phyloP scores from a whole-genome alignment of 2,329 filamentous ascomycete genomes.

The Daldinia eschscholtzii region DNA sequence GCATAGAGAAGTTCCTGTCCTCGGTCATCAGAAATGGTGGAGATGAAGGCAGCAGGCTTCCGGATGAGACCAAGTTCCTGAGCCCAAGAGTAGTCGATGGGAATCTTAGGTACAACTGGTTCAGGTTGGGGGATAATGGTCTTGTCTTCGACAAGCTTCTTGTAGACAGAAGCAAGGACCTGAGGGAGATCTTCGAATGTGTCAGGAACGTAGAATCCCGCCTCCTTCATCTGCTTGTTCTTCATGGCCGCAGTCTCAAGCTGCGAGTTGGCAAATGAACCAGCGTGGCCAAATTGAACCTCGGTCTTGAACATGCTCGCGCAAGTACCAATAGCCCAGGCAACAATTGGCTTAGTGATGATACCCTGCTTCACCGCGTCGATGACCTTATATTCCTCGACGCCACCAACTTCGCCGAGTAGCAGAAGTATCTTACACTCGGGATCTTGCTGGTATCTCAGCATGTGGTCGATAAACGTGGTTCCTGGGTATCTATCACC shows the following conservation, averaged over 20 bases:
- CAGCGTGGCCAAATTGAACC: conserved; percentile 99
- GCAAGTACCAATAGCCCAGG: conserved; percentile 99
- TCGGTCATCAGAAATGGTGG: conserved; percentile 99
- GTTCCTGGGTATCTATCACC: conserved; percentile 99
- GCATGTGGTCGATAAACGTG: conserved; percentile 98
- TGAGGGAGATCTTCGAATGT: conserved; percentile 96
- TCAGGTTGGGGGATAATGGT: conserved; percentile 88
- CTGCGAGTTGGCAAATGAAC: conserved; percentile 98
- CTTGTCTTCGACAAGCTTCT: conserved; percentile 86
- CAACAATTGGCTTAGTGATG: conserved; percentile 98
- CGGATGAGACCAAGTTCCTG: conserved; percentile 99
- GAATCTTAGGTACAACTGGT: conserved; percentile 97
- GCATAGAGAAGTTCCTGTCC: conserved; percentile 98
- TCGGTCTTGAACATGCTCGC: conserved; percentile 99
- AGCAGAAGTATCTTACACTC: conserved; percentile 97
- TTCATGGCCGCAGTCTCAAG: conserved; percentile 96
- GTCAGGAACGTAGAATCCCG: conserved; percentile 92
- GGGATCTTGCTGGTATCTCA: conserved; percentile 95
- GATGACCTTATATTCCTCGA: conserved; percentile 99
- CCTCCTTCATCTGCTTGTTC: conserved; percentile 97
- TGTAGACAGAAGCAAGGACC: conserved; percentile 83
- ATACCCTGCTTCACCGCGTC: conserved; percentile 94
- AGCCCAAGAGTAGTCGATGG: conserved; percentile 99
- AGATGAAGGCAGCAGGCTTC: conserved; percentile 99
- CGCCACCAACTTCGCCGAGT: conserved; percentile 98